A percentile compares a stretch with the other conserved stretches of the same genome.
phyloP scores from a whole-genome alignment of 2,329 filamentous ascomycete species.

The Penicillium oxalicum region DNA sequence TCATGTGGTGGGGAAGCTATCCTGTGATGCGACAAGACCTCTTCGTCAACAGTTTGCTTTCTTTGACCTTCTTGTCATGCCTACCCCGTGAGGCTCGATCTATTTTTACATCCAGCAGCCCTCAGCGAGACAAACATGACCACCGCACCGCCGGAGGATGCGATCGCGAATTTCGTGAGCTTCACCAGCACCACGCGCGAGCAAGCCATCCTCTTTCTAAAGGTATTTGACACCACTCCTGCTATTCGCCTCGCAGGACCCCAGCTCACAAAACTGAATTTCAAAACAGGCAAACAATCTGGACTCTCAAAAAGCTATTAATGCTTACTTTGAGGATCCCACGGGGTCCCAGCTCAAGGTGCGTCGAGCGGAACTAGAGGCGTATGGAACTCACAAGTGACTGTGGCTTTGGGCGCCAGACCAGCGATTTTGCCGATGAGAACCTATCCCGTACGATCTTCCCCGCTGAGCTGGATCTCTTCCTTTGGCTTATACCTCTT shows the following conservation, averaged over 20 bases:
- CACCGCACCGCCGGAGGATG: slow-evolving; percentile 37
- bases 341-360: slow-evolving; percentile 31
- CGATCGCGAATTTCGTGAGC: slow-evolving; percentile 36
- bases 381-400: slow-evolving; percentile 6
- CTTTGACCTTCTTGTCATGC: neutral
- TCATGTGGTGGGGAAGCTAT: slow-evolving; percentile 23
- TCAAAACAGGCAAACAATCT: slow-evolving; percentile 38
- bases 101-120: neutral
- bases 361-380: slow-evolving; percentile 2
- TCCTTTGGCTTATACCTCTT: slow-evolving; percentile 3
- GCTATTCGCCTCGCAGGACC: neutral
- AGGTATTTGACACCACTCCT: slow-evolving; percentile 23
- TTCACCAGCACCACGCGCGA: slow-evolving; percentile 38
- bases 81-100: neutral
- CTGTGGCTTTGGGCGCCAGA: slow-evolving; percentile 10
- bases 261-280: slow-evolving; percentile 9
- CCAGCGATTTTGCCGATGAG: slow-evolving; percentile 20
- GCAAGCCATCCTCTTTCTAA: slow-evolving; percentile 38
- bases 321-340: slow-evolving; percentile 45
- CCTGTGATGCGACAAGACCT: slow-evolving; percentile 7
- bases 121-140: slow-evolving; percentile 22
- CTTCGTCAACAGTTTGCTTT: neutral
- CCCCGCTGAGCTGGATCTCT: neutral
- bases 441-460: slow-evolving; percentile 22
- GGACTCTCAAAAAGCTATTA: slow-evolving; percentile 42